phyloP scores from a whole-genome alignment of 2,329 filamentous ascomycete species.

The Knoxdaviesia capensis region DNA sequence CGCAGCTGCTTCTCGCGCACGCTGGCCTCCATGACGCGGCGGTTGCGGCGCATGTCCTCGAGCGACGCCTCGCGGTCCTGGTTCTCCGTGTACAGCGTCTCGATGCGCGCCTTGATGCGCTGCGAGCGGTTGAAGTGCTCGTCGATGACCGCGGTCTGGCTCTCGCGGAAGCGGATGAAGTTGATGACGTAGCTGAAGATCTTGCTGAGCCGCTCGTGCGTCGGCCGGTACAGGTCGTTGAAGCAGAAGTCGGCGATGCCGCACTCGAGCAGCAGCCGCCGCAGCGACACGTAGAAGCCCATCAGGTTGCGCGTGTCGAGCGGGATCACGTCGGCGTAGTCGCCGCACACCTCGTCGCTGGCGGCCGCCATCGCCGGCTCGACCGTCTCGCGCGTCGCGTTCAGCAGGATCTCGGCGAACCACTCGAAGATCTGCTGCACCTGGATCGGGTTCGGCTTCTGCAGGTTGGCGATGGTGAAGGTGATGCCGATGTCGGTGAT shows the following conservation, averaged over 20 bases:
- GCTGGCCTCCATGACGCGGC: slow-evolving; percentile 60
- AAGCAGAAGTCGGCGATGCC: slow-evolving; percentile 89
- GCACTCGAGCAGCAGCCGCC: slow-evolving; percentile 65
- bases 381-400: slow-evolving; percentile 79
- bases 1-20: slow-evolving; percentile 69
- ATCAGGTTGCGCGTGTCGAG: slow-evolving; percentile 82
- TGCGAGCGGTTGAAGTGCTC: slow-evolving; percentile 86
- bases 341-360: slow-evolving; percentile 68
- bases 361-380: slow-evolving; percentile 91
- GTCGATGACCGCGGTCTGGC: slow-evolving; percentile 74
- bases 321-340: slow-evolving; percentile 68
- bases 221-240: slow-evolving; percentile 77
- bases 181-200: slow-evolving; percentile 98
- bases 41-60: slow-evolving; percentile 61
- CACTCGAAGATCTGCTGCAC: slow-evolving; percentile 97
- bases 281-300: slow-evolving; percentile 80
- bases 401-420: slow-evolving; percentile 87
- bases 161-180: slow-evolving; percentile 92
- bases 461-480: slow-evolving; percentile 69
- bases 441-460: slow-evolving; percentile 84
- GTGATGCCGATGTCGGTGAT: slow-evolving; percentile 92
- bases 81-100: slow-evolving; percentile 68
- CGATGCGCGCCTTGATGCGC: slow-evolving; percentile 69
- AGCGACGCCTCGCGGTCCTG: slow-evolving; percentile 67
- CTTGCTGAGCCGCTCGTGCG: slow-evolving; percentile 74